These are phyloP conservation scores for Salvia splendens DNA, from an alignment of 257 asterid genomes.

Conservation along the genomic window DNA sequence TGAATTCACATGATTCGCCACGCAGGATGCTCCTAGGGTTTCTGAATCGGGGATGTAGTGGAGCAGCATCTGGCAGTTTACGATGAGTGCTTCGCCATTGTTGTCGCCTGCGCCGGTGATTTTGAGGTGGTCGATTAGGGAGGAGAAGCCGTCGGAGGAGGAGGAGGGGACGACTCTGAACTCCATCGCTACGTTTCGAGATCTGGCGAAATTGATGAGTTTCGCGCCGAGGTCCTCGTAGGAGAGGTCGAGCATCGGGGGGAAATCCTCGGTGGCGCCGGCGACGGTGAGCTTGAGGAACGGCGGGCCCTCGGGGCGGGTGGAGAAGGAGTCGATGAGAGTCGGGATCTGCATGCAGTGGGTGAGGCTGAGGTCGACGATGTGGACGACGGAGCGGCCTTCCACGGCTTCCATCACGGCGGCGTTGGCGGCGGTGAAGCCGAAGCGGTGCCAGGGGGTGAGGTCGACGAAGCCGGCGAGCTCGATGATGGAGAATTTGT, in stretches of 20 bases:
- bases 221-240: constrained; percentile 76
- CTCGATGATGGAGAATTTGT: constrained; percentile 75
- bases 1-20: too few relatives aligned
- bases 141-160: constrained; percentile 60
- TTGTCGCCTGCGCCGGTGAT: constrained; percentile 38
- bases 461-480: constrained; percentile 84
- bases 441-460: constrained; percentile 97
- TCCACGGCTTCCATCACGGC: constrained; percentile 78
- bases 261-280: constrained; percentile 60
- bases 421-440: constrained; percentile 86
- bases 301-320: constrained; percentile 63
- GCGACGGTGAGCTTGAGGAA: constrained; percentile 72
- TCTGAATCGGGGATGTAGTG: constrained; percentile 78
- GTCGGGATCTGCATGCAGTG: constrained; percentile 98
- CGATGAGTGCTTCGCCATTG: constrained; percentile 69
- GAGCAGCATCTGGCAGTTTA: constrained; percentile 91
- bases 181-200: constrained; percentile 60
- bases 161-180: constrained; percentile 65
- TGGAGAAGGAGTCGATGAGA: constrained; percentile 67
- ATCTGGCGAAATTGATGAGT: constrained; percentile 74
- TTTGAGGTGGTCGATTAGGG: constrained; percentile 56
- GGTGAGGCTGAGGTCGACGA: constrained; percentile 80
- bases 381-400: constrained; percentile 61
- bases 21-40: constrained; percentile 33
- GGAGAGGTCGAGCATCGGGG: constrained; percentile 76